Evolutionary conservation across 73 alveolate genomes (phyloP), one percentile per base, ranked within the genome.

Genomic region (Paramecium bursaria): DNA sequence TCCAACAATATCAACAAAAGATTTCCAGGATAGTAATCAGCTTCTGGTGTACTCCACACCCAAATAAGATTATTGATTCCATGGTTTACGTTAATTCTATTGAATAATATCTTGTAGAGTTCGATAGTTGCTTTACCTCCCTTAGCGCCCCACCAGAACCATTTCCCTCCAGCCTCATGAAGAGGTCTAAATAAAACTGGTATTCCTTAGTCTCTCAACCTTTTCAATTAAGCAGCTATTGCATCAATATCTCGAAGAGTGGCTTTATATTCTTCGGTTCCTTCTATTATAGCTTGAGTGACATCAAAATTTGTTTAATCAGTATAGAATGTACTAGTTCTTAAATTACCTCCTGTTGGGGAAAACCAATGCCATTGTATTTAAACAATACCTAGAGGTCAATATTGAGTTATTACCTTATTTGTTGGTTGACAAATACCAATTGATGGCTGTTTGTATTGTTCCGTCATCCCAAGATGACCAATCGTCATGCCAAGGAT

Each of bases 401-500:
- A 52, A n/a, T n/a, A n/a, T n/a, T n/a, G n/a, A n/a, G n/a, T n/a
- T n/a, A n/a, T n/a, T n/a, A n/a, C n/a, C n/a, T n/a, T n/a, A n/a
- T n/a, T n/a, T n/a, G 19, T 22, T 22, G 23, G 90, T 79, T 22
- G 15, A 25, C n/a, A 61, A 21, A 74, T 79, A 74, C 79, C 77
- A 79, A 73, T 79, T 48, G 25, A 79, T 79, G 27, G 90, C 90
- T 13, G 31, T 6, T 74, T 79, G 27, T 3, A 79, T 87, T 30
- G 90, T 13, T 27, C 90, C 90, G 21, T 79, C 90, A 42, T 79
- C 90, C 90, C 90, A 79, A 13, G 86, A 42, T 9, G 90, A 79
- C 90, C 90, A 79, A 35, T 79, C 90, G 33, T 79, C 90, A 79
- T 79, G 90, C 90, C 90, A 79, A 25, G 90, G 90, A 44, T 79